Base-by-base conservation (phyloP, 331 rosid species). In the Prunus yedoensis region DNA sequence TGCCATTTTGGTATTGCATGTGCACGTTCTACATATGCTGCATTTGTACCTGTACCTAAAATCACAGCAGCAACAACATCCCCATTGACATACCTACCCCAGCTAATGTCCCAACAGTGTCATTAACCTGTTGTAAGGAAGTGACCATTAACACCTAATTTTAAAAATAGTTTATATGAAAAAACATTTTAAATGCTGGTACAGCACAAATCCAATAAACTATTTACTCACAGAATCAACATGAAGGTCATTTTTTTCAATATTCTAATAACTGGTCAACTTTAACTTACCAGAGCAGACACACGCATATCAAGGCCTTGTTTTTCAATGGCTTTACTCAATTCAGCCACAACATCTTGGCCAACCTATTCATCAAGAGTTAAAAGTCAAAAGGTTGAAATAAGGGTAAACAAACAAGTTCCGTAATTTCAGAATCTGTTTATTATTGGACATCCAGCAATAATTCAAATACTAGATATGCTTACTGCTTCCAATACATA, bases 1-100 rank as follows among this genome's bases (percentile, higher is more conserved):
- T 86, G 91, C 96, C 90, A 93, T 77, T 93, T 93, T 61, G 98
- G 95, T 65, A 93, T 93, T 54, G 91, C 93, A 21, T 90, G 89
- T 78, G 93, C 96, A 56, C 81, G 83, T 73, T 85, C 89, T 35
- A 85, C 87, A 66, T 85, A 85, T 52, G 89, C 89, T 66, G 87
- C 87, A 80, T 85, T 85, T 77, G 89, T 85, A 70, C 89, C 89
- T 4, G 89, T 85, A 23, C 89, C 89, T 32, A 93, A 82, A 75
- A 93, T 93, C 80, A 93, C 89, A 20, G 95, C 95, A 82, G 89
- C 96, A 53, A 82, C 59, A 52, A 89, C 98, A 86, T 89, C 87
- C 18, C 76, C 79, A 82, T 91, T 66, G 71, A 38, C 17, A 76
- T 89, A 83, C 80, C 93, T 86, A 47, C 98, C 98, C 96, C 89